Evolutionary conservation across 73 alveolate species (phyloP).

Genomic region (Tetrahymena elliotti): DNA sequence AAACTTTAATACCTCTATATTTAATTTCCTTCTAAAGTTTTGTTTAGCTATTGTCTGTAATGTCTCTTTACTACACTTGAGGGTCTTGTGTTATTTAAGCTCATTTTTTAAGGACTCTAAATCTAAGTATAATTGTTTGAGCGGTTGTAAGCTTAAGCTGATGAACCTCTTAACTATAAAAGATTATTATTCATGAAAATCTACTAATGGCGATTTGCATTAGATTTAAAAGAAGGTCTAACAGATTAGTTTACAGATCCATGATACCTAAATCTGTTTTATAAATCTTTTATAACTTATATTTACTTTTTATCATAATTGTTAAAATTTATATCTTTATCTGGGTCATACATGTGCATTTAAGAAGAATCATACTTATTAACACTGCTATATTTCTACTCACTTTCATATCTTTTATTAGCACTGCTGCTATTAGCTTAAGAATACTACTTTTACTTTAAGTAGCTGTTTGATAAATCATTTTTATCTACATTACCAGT

Average conservation of each 20-base stretch:
- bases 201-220: not conserved
- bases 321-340: not conserved
- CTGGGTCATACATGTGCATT: not conserved
- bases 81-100: not conserved
- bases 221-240: not conserved
- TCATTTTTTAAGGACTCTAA: not conserved
- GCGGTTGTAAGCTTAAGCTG: not conserved
- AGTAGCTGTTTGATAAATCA: not conserved
- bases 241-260: not conserved
- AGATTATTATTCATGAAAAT: not conserved
- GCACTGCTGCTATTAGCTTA: not conserved
- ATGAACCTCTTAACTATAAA: not conserved
- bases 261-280: not conserved
- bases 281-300: not conserved
- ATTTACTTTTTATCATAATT: not conserved
- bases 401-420: not conserved
- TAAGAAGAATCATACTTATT: not conserved
- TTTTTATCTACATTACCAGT: not conserved
- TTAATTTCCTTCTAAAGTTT: not conserved
- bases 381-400: not conserved
- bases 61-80: not conserved
- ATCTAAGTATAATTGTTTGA: not conserved
- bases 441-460: not conserved
- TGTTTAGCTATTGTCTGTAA: not conserved
- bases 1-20: not conserved